Conservation (phyloP, 2,329 filamentous ascomycete species). For the Alternaria dauci region DNA sequence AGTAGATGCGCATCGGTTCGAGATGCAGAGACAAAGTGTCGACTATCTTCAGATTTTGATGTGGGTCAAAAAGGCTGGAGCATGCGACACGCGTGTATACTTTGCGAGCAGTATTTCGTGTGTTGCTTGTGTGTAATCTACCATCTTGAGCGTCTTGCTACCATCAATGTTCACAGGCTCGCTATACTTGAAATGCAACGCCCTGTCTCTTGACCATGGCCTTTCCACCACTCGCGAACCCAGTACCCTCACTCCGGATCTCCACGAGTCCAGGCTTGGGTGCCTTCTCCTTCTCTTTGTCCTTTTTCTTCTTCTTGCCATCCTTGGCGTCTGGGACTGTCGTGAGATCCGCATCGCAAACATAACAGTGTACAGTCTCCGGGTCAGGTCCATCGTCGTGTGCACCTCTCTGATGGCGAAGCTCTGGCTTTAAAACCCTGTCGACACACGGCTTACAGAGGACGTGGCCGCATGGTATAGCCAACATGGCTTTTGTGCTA, state of each 20-base stretch:
- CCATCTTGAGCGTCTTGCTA: background rate
- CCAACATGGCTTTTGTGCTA: conserved; percentile 79
- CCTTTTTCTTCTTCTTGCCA: conserved; percentile 54
- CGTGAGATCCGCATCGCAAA: conserved; percentile 83
- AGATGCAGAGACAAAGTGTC: too few relatives aligned
- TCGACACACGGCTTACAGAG: conserved; percentile 84
- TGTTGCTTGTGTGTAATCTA: background rate
- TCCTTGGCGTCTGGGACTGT: conserved; percentile 38
- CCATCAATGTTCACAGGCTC: background rate
- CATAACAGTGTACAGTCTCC: conserved; percentile 74
- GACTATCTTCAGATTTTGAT: too few relatives aligned
- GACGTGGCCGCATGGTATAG: conserved; percentile 91
- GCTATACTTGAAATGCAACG: conserved; percentile 73
- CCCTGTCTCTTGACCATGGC: conserved; percentile 82
- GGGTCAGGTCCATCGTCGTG: conserved; percentile 66
- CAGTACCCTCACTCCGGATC: conserved; percentile 86
- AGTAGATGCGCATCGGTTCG: too few relatives aligned
- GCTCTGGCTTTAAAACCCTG: conserved; percentile 73
- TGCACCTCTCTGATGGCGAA: conserved; percentile 54
- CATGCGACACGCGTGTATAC: background rate
- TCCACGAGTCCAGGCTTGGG: conserved; percentile 77
- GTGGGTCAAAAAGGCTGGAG: too few relatives aligned
- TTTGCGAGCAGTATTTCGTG: background rate
- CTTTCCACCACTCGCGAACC: conserved; percentile 86
- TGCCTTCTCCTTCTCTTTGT: conserved; percentile 66